Conservation (phyloP, 176 grass and related monocot genomes). For the Avena insularis region DNA sequence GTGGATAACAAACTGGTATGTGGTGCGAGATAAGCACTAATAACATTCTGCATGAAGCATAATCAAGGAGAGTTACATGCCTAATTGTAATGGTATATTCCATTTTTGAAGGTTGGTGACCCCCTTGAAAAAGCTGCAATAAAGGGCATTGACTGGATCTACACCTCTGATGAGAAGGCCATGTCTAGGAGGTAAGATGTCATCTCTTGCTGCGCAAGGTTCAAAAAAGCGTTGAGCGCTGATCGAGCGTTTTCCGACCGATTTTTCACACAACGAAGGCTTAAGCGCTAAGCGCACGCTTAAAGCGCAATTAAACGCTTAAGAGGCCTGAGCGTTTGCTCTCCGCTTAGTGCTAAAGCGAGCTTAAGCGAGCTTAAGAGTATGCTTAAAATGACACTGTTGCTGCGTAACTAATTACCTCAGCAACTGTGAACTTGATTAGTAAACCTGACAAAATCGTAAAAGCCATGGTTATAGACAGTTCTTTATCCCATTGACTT, state of each 20-base stretch:
- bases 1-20: conserved; percentile 97
- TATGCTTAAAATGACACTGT: no score
- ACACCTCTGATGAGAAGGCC: conserved; percentile 98
- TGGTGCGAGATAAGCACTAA: conserved; percentile 14
- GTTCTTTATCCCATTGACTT: background rate
- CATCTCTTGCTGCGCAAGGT: conserved; percentile 5
- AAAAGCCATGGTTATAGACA: background rate
- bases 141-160: conserved; percentile 97
- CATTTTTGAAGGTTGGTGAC: conserved; percentile 83
- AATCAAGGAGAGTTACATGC: conserved; percentile 16
- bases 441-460: conserved; percentile 13
- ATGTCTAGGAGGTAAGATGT: conserved; percentile 80
- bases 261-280: no score
- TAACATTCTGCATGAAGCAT: conserved; percentile 23
- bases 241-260: no score
- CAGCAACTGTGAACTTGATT: background rate
- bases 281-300: no score
- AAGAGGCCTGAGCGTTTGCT: no score
- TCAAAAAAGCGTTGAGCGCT: no score
- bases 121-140: conserved; percentile 98
- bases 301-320: no score
- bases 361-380: no score
- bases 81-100: conserved; percentile 43
- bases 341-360: no score
- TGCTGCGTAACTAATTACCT: conserved; percentile 36